Base-by-base conservation (phyloP, 2,329 filamentous ascomycete genomes). In the Penicillium sp. region DNA sequence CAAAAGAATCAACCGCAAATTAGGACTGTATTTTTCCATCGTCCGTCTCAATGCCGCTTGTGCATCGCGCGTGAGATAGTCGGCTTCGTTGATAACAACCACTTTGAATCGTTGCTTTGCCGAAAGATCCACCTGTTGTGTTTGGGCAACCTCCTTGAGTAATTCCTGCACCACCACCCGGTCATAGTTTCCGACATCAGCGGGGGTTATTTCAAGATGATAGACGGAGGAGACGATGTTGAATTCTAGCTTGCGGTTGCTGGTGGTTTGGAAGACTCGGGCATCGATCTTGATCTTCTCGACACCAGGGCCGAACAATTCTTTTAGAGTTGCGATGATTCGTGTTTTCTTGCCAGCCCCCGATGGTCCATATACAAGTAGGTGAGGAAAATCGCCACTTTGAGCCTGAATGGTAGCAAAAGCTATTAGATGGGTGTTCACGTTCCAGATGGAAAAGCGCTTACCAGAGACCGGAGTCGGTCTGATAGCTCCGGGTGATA, bases 231-330 rank as follows among this genome's bases (percentile, higher is more conserved):
- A 82, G 37, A 98, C 92, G 48, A 98, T 94, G 70, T 95, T 98
- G 77, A 98, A 98, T 68, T 98, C 92, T 55, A 98, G 82, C 68
- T 98, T 98, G 61, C 92, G 87, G 66, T 95, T 96, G 59, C 83
- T 84, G 14, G 80, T 89, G 1, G 92, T 96, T 67, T 95, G 89
- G 71, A 98, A 98, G 42, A 95, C 84, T 48, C 92, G 85, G 9
- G 88, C 86, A 61, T 98, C 92, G 67, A 98, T 96, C 71, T 96
- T 96, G 75, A 98, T 98, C 75, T 95, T 96, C 61, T 98, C 93
- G n/a, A 95, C 92, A 29, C 92, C 90, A 0, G 90, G 82, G 0
- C 92, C 92, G 65, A 92, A 98, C 6, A 98, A 76, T 60, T 95
- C 90, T 64, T 95, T 94, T 3, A 98, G 71, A 0, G 90, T 96